Base-by-base conservation (phyloP, 73 alveolate species). In the Paramecium caudatum region DNA sequence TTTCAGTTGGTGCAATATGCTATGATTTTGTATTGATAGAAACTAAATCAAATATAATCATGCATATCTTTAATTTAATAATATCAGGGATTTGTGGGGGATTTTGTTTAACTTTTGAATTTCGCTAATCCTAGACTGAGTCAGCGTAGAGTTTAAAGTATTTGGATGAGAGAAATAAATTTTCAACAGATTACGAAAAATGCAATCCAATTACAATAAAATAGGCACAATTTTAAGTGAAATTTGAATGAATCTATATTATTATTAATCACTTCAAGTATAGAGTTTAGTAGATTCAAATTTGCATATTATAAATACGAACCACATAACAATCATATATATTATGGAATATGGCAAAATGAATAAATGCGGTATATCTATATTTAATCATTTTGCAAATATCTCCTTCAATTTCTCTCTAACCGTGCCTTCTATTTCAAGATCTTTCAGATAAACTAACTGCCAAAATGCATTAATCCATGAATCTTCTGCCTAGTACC, bases 391-490 rank as follows among this genome's bases (percentile, higher is more conserved):
- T 43, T 74, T 74, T 15, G 47, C 88, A 45, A 74, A 74, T 19
- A 43, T 21, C 47, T 74, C 88, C 43, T 74, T 74, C 15, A 74
- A 68, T 17, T 74, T 74, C 46, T 74, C 88, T 74, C 88, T 74
- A 74, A 74, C 65, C 19, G 88, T 74, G 5, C 88, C 88, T 45
- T 74, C 88, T 17, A 74, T 74, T 43, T 74, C 88, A 15, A 74
- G 62, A 74, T 74, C 88, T 30, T 74, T 74, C 34, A 74, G 47
- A 74, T 74, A 74, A 3, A 74, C 88, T 21, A 74, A 45, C 32
- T 74, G 65, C 88, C 88, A 74, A 74, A 74, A 74, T 2, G 88
- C 88, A 41, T 74, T 74, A 13, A 74, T 41, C 88, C 88, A 74
- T 74, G 88, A 39, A 27, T 74, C 88, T 74, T 74, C 88, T 36